Evolutionary conservation across 2,329 filamentous ascomycete species (phyloP).

Genomic region (Fusarium devonianum): DNA sequence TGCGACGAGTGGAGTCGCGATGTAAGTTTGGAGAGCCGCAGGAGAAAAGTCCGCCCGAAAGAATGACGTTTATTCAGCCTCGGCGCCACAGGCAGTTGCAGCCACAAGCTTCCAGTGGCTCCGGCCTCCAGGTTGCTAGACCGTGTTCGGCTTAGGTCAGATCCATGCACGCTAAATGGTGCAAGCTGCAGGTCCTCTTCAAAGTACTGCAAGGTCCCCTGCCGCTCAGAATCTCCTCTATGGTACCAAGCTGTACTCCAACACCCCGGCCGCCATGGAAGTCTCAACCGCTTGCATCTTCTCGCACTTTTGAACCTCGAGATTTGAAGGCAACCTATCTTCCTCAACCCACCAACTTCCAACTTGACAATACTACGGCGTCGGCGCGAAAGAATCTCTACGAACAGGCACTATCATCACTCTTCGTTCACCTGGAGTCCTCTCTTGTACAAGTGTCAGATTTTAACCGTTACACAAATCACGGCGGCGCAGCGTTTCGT

Average conservation of each 20-base stretch:
- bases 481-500: neutral
- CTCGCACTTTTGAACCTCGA: constrained; percentile 27
- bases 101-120: constrained; percentile 23
- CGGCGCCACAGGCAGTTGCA: constrained; percentile 2
- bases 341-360: constrained; percentile 23
- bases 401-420: too few relatives aligned
- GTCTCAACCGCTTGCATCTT: constrained; percentile 32
- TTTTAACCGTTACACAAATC: neutral
- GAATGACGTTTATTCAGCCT: constrained; percentile 15
- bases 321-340: constrained; percentile 25
- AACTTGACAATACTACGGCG: constrained; percentile 1
- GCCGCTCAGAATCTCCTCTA: too few relatives aligned
- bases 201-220: constrained; percentile 9
- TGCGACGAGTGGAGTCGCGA: constrained; percentile 21
- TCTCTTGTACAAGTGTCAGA: too few relatives aligned
- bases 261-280: constrained; percentile 1
- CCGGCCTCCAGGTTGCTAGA: neutral
- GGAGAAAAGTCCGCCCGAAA: constrained; percentile 33
- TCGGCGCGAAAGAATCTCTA: neutral
- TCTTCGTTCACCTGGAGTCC: too few relatives aligned
- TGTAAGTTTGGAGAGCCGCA: constrained; percentile 26
- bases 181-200: constrained; percentile 14
- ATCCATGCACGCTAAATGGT: constrained; percentile 8
- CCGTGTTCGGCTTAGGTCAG: constrained; percentile 12
- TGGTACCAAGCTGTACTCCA: constrained; percentile 11